Evolutionary conservation across 1,284 basidiomycete genomes (phyloP).

Genomic region (Stygiomarasmius scandens): DNA sequence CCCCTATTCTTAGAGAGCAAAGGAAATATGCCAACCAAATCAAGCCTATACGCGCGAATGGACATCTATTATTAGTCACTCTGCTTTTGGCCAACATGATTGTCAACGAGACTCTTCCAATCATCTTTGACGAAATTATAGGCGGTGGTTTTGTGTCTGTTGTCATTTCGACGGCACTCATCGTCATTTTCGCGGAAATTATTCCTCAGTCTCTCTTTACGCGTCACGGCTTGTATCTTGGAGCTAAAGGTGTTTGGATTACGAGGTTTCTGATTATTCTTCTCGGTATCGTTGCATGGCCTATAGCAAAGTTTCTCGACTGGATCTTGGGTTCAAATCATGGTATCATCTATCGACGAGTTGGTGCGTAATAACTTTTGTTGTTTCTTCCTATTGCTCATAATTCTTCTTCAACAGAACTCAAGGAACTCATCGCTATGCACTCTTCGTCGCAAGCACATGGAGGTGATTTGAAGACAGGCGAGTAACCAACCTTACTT

Average conservation of each 20-base stretch:
- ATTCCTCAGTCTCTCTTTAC: constrained; percentile 92
- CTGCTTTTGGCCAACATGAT: constrained; percentile 88
- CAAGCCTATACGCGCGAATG: constrained; percentile 84
- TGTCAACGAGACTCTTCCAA: constrained; percentile 83
- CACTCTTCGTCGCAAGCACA: constrained; percentile 25
- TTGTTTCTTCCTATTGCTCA: neutral
- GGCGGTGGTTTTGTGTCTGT: constrained; percentile 85
- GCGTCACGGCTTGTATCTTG: constrained; percentile 90
- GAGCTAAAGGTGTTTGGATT: constrained; percentile 85
- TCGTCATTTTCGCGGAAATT: constrained; percentile 89
- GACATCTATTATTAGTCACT: constrained; percentile 82
- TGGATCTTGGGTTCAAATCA: constrained; percentile 64
- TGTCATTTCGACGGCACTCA: constrained; percentile 81
- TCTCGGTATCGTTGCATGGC: constrained; percentile 79
- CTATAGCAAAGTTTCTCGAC: constrained; percentile 73
- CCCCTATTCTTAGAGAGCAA: constrained; percentile 56
- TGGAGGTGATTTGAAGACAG: constrained; percentile 10
- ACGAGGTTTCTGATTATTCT: constrained; percentile 72
- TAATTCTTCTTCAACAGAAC: constrained; percentile 38
- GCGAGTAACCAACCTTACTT: too few relatives aligned
- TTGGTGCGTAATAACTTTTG: constrained; percentile 9
- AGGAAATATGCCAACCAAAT: constrained; percentile 83
- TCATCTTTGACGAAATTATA: constrained; percentile 86
- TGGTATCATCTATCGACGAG: constrained; percentile 60
- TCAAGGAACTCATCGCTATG: constrained; percentile 76